Evolutionary conservation across 179 eudicot species (phyloP).

Genomic region (Silene coronaria): DNA sequence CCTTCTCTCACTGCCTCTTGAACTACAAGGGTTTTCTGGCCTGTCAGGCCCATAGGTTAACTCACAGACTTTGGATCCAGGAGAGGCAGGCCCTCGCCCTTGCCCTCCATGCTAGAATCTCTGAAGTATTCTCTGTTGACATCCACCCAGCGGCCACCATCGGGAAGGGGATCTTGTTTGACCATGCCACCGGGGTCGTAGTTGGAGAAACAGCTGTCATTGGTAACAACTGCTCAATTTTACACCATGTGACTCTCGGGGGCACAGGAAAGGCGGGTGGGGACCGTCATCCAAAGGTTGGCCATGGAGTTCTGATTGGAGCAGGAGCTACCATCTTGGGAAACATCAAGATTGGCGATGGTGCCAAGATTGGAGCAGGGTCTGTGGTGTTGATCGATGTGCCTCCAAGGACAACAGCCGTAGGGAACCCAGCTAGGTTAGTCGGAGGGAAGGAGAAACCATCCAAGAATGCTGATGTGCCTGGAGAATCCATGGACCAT

Average conservation of each 20-base stretch:
- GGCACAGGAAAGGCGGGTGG: conserved; percentile 60
- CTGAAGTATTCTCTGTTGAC: conserved; percentile 54
- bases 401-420: conserved; percentile 58
- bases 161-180: conserved; percentile 54
- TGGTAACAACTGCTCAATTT: conserved; percentile 53
- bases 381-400: conserved; percentile 61
- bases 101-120: conserved; percentile 47
- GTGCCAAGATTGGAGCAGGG: conserved; percentile 66
- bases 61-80: conserved; percentile 49
- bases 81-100: conserved; percentile 54
- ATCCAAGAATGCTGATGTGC: conserved; percentile 39
- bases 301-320: conserved; percentile 58
- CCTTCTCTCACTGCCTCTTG: conserved; percentile 74
- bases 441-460: conserved; percentile 62
- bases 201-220: conserved; percentile 59
- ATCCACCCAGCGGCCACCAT: conserved; percentile 60
- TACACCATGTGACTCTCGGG: conserved; percentile 59
- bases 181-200: conserved; percentile 67
- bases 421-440: conserved; percentile 69
- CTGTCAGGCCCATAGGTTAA: conserved; percentile 54
- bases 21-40: conserved; percentile 86
- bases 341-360: conserved; percentile 53
- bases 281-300: conserved; percentile 60
- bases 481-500: conserved; percentile 68
- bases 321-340: conserved; percentile 62